phyloP scores from a whole-genome alignment of 306 rosid species.

The Cucumis melo region DNA sequence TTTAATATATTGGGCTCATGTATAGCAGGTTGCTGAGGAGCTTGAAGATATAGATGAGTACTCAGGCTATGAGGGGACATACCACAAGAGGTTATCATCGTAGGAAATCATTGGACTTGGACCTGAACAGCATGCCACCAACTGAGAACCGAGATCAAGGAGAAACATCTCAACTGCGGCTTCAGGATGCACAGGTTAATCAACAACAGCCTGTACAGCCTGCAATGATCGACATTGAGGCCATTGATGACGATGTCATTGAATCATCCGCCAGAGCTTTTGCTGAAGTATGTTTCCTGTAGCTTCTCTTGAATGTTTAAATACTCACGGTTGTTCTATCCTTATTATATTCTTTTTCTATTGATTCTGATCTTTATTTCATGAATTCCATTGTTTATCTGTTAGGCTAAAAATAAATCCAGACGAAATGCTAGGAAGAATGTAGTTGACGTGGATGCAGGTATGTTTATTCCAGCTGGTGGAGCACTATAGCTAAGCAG shows the following conservation, averaged over 20 bases:
- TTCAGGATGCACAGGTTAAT: conserved; percentile 12
- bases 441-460: conserved; percentile 71
- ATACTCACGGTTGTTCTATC: not conserved
- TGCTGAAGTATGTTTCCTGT: conserved; percentile 42
- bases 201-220: conserved; percentile 20
- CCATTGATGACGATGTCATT: conserved; percentile 76
- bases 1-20: not conserved
- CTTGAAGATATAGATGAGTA: conserved; percentile 19
- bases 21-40: conserved; percentile 7
- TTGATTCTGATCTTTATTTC: conserved; percentile 1
- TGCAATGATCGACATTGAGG: conserved; percentile 61
- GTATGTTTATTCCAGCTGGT: conserved; percentile 25
- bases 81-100: conserved; percentile 18
- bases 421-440: conserved; percentile 47
- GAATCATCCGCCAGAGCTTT: conserved; percentile 73
- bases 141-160: conserved; percentile 26
- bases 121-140: conserved; percentile 38
- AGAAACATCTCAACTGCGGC: conserved; percentile 20
- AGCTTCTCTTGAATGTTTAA: not conserved
- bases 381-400: conserved; percentile 5
- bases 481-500: not conserved
- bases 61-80: conserved; percentile 17
- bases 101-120: conserved; percentile 31
- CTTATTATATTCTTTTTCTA: not conserved
- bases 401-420: conserved; percentile 71